These are phyloP conservation scores for Kwoniella sp. DNA, from an alignment of 768 basidiomycete species.

Conservation along the genomic window DNA sequence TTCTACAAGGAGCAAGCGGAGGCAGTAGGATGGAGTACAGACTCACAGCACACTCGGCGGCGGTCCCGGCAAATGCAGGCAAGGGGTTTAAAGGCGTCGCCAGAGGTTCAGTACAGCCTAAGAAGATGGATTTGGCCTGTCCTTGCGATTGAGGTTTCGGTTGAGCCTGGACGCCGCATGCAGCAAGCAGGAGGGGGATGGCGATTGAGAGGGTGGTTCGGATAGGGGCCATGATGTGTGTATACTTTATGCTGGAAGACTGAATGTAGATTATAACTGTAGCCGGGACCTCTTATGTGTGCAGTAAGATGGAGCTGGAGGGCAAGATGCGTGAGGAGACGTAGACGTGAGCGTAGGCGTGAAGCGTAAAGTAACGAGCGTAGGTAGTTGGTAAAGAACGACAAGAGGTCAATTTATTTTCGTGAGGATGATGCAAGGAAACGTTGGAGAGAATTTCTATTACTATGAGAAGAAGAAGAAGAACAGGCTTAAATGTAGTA, in stretches of 20 bases:
- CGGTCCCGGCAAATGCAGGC: conserved; percentile 4
- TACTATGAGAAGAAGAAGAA: too few relatives aligned
- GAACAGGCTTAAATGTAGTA: neutral
- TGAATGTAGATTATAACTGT: too few relatives aligned
- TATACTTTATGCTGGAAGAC: too few relatives aligned
- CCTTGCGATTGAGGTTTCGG: too few relatives aligned
- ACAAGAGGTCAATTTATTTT: neutral
- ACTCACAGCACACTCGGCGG: conserved; percentile 11
- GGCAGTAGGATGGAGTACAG: too few relatives aligned
- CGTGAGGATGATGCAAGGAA: neutral
- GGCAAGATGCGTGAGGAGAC: too few relatives aligned
- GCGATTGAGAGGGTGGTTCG: conserved; percentile 14
- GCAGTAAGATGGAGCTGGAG: neutral
- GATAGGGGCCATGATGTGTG: conserved; percentile 7
- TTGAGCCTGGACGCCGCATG: neutral
- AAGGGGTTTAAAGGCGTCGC: conserved; percentile 12
- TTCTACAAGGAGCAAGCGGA: too few relatives aligned
- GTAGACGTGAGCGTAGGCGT: neutral
- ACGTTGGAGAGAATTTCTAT: neutral
- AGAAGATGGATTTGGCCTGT: conserved; percentile 2
- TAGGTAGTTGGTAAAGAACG: conserved; percentile 1
- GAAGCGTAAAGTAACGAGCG: neutral
- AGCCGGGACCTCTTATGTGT: too few relatives aligned
- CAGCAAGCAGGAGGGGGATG: conserved; percentile 7
- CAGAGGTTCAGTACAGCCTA: conserved; percentile 17